Base-by-base conservation (phyloP, 2,329 filamentous ascomycete genomes). In the Aspergillus bombycis region DNA sequence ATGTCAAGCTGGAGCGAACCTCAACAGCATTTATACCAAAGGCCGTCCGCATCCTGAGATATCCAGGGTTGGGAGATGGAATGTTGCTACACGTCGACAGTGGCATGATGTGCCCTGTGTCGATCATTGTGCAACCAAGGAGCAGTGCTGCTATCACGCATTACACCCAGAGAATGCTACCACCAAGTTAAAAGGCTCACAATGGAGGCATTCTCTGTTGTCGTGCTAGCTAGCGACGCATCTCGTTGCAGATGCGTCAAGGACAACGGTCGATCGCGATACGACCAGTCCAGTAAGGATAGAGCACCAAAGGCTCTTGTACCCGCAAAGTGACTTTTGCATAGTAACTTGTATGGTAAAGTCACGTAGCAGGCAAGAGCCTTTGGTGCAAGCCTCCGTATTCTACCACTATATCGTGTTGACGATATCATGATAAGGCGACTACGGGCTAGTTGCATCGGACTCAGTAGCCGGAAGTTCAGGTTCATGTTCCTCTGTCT, bases 391-490 rank as follows among this genome's bases (percentile, higher is more conserved):
- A 41, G 38, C 38, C 38, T 19, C 8, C 9, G 41, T 32, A 45
- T 56, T 41, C 38, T 26, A 38, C 28, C 16, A 11, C n/a, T 2
- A 30, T 19, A 12, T 63, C 59, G 45, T 14, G 16, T 21, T 38
- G 53, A 16, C 16, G 38, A 23, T 41, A 14, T 9, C 63, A 19
- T 34, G 10, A 52, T n/a, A 21, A 9, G 5, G n/a, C 55, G 60
- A 66, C 45, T 60, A 56, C 30, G 68, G 62, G 66, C 70, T 72
- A 16, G 69, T 71, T 43, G 70, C 61, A 63, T 70, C 68, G n/a
- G 72, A 75, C 7, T 67, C 68, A 38, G 70, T 70, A 46, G 71
- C 68, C 11, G 69, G 68, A 26, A 70, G 60, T 11, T 70, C 70
- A 30, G 68, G 57, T 9, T 70, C 70, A 45, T 65, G 61, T 26